Evolutionary conservation across 2,329 filamentous ascomycete species (phyloP).

Genomic region (Rhynchosporium graminicola): DNA sequence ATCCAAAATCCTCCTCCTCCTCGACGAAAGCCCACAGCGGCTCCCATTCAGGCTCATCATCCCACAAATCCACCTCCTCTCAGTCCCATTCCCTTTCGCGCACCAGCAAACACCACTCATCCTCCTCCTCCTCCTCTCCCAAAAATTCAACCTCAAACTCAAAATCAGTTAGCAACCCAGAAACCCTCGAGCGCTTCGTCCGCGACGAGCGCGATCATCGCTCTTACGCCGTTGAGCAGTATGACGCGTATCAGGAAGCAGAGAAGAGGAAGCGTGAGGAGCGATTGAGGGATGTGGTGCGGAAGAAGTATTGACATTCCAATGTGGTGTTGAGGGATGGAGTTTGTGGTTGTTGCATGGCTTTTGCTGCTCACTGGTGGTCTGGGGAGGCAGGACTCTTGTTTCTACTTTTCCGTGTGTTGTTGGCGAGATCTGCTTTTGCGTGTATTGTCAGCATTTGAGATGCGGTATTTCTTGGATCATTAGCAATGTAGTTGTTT

Average conservation of each 20-base stretch:
- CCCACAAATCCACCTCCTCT: conserved; percentile 2
- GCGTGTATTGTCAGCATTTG: no score
- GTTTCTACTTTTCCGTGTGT: no score
- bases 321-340: background rate
- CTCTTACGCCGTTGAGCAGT: conserved; percentile 26
- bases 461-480: no score
- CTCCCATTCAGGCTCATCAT: conserved; percentile 12
- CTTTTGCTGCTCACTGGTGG: no score
- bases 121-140: background rate
- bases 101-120: conserved; percentile 36
- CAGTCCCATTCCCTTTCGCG: background rate
- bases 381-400: no score
- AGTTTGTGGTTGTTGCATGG: background rate
- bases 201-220: conserved; percentile 27
- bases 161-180: background rate
- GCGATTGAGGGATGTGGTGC: conserved; percentile 18
- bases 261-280: conserved; percentile 18
- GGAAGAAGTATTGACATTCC: conserved; percentile 16
- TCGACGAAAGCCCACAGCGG: conserved; percentile 25
- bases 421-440: no score
- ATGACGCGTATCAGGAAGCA: conserved; percentile 27
- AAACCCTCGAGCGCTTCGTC: conserved; percentile 20
- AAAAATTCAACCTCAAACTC: background rate
- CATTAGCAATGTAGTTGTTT: no score
- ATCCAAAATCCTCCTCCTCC: background rate